A percentile compares a stretch with the other conserved stretches of the same genome.
Conservation (phyloP, 2,329 filamentous ascomycete species). For the Metarhizium robertsii region DNA sequence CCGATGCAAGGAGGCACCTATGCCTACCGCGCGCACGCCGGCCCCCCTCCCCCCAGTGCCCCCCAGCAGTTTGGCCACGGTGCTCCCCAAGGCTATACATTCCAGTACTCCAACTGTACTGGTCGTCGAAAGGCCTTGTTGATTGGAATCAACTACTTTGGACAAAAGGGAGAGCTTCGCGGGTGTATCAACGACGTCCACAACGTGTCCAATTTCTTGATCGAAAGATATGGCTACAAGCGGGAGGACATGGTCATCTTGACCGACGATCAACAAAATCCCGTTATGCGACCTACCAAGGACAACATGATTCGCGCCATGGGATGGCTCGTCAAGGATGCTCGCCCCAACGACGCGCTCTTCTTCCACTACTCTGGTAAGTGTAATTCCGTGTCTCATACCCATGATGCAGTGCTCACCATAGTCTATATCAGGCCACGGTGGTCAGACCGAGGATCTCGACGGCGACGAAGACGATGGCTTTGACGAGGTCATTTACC, state of each 20-base stretch:
- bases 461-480: conserved; percentile 73
- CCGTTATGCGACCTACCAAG: conserved; percentile 64
- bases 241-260: conserved; percentile 72
- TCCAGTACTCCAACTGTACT: conserved; percentile 68
- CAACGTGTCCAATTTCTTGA: conserved; percentile 65
- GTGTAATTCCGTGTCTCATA: conserved; percentile 11
- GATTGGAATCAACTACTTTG: conserved; percentile 76
- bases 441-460: conserved; percentile 63
- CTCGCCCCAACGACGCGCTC: conserved; percentile 63
- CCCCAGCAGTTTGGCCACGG: conserved; percentile 56
- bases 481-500: conserved; percentile 71
- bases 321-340: conserved; percentile 65
- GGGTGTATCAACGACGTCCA: conserved; percentile 77
- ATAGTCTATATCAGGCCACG: conserved; percentile 46
- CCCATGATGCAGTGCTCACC: conserved; percentile 6
- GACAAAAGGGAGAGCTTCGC: conserved; percentile 59
- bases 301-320: conserved; percentile 66
- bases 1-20: conserved; percentile 22
- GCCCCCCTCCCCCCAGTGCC: conserved; percentile 36
- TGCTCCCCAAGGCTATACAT: conserved; percentile 59
- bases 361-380: conserved; percentile 68
- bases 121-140: conserved; percentile 65
- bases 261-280: conserved; percentile 65
- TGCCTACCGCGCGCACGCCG: conserved; percentile 19
- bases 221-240: conserved; percentile 60